These are phyloP conservation scores for Penicillium waksmanii DNA, from an alignment of 495 filamentous ascomycete genomes.

Conservation along the genomic window DNA sequence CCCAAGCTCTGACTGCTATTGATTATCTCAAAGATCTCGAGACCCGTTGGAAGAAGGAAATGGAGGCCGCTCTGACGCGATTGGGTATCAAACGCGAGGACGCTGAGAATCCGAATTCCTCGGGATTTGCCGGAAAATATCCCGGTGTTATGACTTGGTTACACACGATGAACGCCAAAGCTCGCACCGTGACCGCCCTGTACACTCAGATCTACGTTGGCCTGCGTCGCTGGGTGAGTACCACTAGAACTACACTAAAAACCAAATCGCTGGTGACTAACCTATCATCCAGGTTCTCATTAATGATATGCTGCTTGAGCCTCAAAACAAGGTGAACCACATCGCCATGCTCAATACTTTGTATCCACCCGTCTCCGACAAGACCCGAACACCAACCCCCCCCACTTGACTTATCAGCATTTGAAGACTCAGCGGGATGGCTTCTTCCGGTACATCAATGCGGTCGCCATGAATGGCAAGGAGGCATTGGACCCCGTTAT, in stretches of 20 bases:
- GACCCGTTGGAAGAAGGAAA: conserved; percentile 63
- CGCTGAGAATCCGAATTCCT: conserved; percentile 32
- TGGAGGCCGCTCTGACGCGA: conserved; percentile 47
- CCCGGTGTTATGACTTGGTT: conserved; percentile 61
- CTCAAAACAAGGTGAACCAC: conserved; percentile 70
- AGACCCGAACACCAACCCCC: conserved; percentile 50
- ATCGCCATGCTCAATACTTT: conserved; percentile 78
- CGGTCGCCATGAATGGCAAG: conserved; percentile 61
- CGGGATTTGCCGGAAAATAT: conserved; percentile 47
- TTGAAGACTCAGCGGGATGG: conserved; percentile 63
- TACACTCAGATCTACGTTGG: conserved; percentile 71
- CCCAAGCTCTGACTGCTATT: conserved; percentile 69
- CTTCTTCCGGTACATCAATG: conserved; percentile 69
- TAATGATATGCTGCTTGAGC: conserved; percentile 68
- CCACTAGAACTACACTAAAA: not conserved
- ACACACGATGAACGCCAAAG: conserved; percentile 54
- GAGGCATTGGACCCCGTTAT: conserved; percentile 59
- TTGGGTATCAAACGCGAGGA: conserved; percentile 48
- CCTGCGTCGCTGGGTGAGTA: conserved; percentile 69
- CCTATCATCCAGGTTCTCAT: conserved; percentile 59
- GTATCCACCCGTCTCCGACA: conserved; percentile 60
- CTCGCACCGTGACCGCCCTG: conserved; percentile 58
- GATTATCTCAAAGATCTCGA: conserved; percentile 76
- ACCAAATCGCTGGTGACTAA: conserved; percentile 15
- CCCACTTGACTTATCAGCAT: conserved; percentile 56